Evolutionary conservation across 1,139 yeast species (phyloP), one percentile per base, ranked within the genome.

Genomic region (Pichia inconspicua): DNA sequence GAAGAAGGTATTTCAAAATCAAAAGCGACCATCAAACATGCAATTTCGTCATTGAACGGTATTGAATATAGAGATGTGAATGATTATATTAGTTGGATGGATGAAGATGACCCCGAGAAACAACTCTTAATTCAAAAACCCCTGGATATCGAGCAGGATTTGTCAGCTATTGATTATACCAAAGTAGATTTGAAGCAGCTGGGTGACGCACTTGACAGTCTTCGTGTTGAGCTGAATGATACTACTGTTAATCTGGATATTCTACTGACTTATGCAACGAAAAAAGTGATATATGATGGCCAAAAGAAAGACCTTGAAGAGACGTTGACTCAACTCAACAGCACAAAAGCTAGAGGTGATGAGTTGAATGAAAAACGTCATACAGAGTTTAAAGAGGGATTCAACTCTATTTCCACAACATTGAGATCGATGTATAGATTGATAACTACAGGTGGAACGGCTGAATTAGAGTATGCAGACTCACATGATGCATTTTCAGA

Each of bases 401-500:
- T 94, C 69, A 80, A 82, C 56, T 74, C 80, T 31, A 94, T 94
- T 36, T 89, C 97, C 1, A 73, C 82, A 66, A 86, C 96, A 8
- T 75, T 94, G 54, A 92, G 92, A 65, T 97, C 88, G 60, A 90
- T 94, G 97, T 94, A 94, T 62, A 95, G 90, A 61, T 87, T 92
- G 95, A 92, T 94, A 52, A 94, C 98, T 0, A 89, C 92, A 95
- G 98, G 98, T 15, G 99, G 99, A 39, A 94, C 90, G 70, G 99
- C 99, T 0, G 98, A 94, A 65, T 73, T 94, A 41, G 99, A 94
- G 63, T 75, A 92, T 47, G 97, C 90, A 22, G 98, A 94, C 63
- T 84, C 95, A 56, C 75, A 92, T 60, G 98, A 94, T 66, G 98
- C 98, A n/a, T 94, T 94, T 61, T 82, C 96, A 0, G 98, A 94